These are phyloP conservation scores for Plasmodium chabaudi DNA, from an alignment of 169 alveolate genomes.

Conservation along the genomic window DNA sequence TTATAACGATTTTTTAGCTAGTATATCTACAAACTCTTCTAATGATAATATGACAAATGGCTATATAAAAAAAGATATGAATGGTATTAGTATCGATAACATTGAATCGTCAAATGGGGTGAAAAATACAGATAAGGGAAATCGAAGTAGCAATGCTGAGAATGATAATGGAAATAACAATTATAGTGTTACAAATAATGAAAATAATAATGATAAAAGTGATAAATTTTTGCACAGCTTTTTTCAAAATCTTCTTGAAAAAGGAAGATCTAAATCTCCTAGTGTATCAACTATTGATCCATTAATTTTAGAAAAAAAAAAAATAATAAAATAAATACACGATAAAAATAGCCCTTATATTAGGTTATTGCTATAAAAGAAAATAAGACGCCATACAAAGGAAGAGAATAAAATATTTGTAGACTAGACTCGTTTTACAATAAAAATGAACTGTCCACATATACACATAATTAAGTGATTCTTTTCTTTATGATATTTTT, in stretches of 20 bases:
- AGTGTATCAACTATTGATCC: constrained; percentile 42
- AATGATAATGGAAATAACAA: background rate
- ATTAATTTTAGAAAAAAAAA: constrained; percentile 29
- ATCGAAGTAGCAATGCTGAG: background rate
- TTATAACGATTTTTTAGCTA: constrained; percentile 57
- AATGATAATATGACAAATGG: constrained; percentile 1
- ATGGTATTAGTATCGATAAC: no score
- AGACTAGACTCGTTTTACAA: no score
- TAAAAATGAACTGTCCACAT: no score
- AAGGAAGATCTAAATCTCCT: constrained; percentile 72
- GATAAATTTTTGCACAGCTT: constrained; percentile 67
- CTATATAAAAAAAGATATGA: no score
- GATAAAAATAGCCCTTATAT: no score
- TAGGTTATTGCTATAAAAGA: no score
- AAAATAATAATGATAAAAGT: constrained; percentile 30
- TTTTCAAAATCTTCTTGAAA: constrained; percentile 66
- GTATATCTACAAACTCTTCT: constrained; percentile 1
- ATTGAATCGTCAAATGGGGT: no score
- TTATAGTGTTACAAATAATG: constrained; percentile 8
- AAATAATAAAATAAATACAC: background rate
- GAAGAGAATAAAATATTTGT: no score
- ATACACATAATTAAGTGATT: no score
- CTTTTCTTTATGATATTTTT: no score
- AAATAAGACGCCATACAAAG: no score
- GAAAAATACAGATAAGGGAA: background rate